Evolutionary conservation across 371 early-diverging fungal genomes (phyloP).

Genomic region (Zychaea mexicana): DNA sequence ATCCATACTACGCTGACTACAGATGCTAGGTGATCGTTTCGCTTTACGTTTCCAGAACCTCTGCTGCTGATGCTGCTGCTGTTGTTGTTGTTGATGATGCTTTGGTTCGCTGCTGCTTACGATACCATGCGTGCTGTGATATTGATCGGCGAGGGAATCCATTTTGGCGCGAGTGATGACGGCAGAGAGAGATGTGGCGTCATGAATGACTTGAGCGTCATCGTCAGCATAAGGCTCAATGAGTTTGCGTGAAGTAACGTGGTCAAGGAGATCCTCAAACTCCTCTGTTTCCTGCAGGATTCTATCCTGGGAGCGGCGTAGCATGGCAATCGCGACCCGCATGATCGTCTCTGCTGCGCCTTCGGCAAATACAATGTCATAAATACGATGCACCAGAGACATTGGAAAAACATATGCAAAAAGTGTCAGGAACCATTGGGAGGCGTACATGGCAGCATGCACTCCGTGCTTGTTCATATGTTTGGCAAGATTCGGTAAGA

Average conservation of each 20-base stretch:
- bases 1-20: background rate
- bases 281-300: constrained; percentile 75
- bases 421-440: constrained; percentile 91
- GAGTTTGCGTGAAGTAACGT: constrained; percentile 71
- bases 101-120: constrained; percentile 39
- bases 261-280: constrained; percentile 84
- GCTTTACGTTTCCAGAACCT: constrained; percentile 22
- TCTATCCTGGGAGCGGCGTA: constrained; percentile 71
- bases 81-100: constrained; percentile 25
- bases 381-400: constrained; percentile 72
- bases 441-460: constrained; percentile 88
- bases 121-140: constrained; percentile 47
- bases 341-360: constrained; percentile 87
- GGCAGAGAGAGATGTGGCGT: constrained; percentile 73
- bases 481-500: constrained; percentile 72
- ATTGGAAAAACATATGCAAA: constrained; percentile 89
- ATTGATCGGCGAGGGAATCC: constrained; percentile 67
- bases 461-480: constrained; percentile 79
- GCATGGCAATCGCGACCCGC: constrained; percentile 85
- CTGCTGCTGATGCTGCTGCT: constrained; percentile 11
- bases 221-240: constrained; percentile 75
- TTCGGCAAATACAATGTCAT: constrained; percentile 86
- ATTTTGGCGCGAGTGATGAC: constrained; percentile 71
- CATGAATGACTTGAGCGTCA: constrained; percentile 70
- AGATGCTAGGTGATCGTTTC: constrained; percentile 9